Base-by-base conservation (phyloP, 2,329 filamentous ascomycete species). In the Cladosporium oxysporum region DNA sequence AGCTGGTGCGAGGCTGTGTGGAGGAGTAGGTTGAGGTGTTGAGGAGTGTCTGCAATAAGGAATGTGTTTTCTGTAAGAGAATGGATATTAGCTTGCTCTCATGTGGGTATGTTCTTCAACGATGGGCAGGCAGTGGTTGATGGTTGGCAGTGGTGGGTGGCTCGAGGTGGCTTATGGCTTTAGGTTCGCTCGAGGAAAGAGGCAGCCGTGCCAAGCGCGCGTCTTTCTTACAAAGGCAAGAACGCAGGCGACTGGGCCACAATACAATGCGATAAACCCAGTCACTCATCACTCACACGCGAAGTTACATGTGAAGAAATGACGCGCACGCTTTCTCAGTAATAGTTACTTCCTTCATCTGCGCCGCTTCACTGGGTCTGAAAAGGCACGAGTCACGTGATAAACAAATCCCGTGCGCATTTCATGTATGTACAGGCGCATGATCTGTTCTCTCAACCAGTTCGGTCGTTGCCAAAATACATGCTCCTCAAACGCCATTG, bases 391-490 rank as follows among this genome's bases (percentile, higher is more conserved):
- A 16, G 61, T 63, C 61, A 63, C 50, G 61, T 63, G 61, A 63
- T 63, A 47, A 44, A 52, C 53, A 57, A 57, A n/a, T 49, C 47
- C 50, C 59, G 33, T 63, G 35, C 61, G 28, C 50, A 63, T 63
- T 63, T 47, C 23, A 63, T 35, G 61, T 63, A 63, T 63, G 50
- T 63, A 63, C 35, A 63, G 35, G 61, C 49, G 49, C 50, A 63
- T 44, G 61, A 26, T 50, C 59, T 52, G 59, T 29, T 12, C 12
- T 52, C 29, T 52, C 59, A 50, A 35, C 60, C 47, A 31, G 21
- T 26, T 44, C 49, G 21, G 29, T 21, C 29, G 35, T 37, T 16
- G 37, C 37, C 61, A 47, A 57, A 57, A 29, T n/a, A 63, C 50
- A 44, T 26, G 50, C 49, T 47, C 35, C 61, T 57, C 35, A 63